Conservation (phyloP, 2,329 filamentous ascomycete species). For the Dothistroma septosporum region DNA sequence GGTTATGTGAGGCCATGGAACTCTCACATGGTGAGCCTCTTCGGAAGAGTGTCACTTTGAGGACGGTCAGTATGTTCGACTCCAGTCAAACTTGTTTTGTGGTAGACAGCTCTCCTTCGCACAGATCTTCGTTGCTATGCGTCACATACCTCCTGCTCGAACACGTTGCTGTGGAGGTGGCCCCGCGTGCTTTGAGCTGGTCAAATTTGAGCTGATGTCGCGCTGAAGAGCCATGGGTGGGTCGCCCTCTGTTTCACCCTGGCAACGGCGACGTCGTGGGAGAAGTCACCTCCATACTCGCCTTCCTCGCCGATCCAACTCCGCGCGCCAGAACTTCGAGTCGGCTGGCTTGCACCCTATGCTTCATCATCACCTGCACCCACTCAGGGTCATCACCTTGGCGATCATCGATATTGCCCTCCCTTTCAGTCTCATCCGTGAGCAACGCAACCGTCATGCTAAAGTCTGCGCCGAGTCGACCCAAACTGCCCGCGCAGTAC, state of each 20-base stretch:
- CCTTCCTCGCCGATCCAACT: conserved; percentile 29
- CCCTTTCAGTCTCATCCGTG: conserved; percentile 43
- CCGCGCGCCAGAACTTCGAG: conserved; percentile 34
- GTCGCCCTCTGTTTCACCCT: conserved; percentile 1
- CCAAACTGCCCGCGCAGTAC: conserved; percentile 88
- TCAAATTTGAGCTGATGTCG: too few relatives aligned
- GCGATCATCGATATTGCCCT: conserved; percentile 46
- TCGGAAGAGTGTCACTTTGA: too few relatives aligned
- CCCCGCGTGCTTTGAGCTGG: too few relatives aligned
- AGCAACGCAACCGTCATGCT: conserved; percentile 73
- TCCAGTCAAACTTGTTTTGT: too few relatives aligned
- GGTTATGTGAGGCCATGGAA: too few relatives aligned
- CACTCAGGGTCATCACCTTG: conserved; percentile 60
- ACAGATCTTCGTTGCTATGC: too few relatives aligned
- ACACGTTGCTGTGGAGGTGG: too few relatives aligned
- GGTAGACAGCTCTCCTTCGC: too few relatives aligned
- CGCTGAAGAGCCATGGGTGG: too few relatives aligned
- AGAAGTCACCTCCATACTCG: conserved; percentile 55
- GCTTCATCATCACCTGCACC: conserved; percentile 84
- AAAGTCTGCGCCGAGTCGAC: conserved; percentile 87
- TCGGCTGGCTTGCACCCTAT: conserved; percentile 71
- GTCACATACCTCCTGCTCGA: too few relatives aligned
- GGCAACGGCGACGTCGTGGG: conserved; percentile 10
- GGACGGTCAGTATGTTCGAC: too few relatives aligned
- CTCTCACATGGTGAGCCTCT: too few relatives aligned